Conservation (phyloP, 2,329 filamentous ascomycete genomes). For the Ambrosiella cleistominuta region DNA sequence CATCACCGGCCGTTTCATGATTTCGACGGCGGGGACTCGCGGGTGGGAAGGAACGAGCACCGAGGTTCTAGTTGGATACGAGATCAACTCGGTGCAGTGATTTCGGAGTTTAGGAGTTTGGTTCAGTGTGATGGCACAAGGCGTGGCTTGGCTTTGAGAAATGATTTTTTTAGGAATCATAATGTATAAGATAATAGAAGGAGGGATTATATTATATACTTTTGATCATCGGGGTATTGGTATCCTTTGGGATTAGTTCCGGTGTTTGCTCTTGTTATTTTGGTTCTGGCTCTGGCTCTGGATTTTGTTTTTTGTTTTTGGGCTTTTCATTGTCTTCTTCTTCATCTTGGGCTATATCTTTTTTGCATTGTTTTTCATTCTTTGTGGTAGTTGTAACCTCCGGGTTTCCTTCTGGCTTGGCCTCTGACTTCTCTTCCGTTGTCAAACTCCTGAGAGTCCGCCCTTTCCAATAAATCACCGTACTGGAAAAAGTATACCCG, state of each 20-base stretch:
- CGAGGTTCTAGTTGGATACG: slow-evolving; percentile 85
- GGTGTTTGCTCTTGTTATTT: neutral
- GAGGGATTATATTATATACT: neutral
- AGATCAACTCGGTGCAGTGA: slow-evolving; percentile 37
- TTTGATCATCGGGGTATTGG: neutral
- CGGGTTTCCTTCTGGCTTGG: neutral
- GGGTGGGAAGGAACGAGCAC: slow-evolving; percentile 89
- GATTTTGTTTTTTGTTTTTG: neutral
- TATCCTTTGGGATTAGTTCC: neutral
- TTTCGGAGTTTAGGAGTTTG: neutral
- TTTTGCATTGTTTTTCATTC: too few relatives aligned
- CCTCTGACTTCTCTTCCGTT: neutral
- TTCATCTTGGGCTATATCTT: neutral
- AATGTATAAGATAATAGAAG: too few relatives aligned
- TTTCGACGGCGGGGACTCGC: slow-evolving; percentile 77
- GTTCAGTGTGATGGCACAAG: neutral
- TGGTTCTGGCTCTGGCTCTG: neutral
- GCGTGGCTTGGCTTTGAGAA: neutral
- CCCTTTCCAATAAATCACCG: slow-evolving; percentile 23
- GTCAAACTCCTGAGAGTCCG: neutral
- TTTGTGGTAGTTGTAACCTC: neutral
- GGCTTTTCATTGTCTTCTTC: neutral
- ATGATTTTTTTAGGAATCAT: neutral
- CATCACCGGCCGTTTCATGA: slow-evolving; percentile 74
- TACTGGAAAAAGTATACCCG: slow-evolving; percentile 24